These are phyloP conservation scores for Diatrype stigma DNA, from an alignment of 2,329 filamentous ascomycete genomes.

Conservation along the genomic window DNA sequence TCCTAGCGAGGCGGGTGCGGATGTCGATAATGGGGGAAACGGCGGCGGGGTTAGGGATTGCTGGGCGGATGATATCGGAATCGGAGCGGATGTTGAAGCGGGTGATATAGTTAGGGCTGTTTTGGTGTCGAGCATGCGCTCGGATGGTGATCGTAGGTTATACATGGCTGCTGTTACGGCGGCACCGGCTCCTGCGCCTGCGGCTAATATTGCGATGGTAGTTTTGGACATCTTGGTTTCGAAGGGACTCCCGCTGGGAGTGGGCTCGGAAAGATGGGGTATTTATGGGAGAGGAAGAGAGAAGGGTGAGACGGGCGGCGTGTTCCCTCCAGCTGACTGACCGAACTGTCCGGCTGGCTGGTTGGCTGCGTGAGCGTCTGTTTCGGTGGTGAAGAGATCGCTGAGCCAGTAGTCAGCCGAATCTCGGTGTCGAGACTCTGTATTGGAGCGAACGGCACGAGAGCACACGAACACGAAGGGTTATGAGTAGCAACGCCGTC, in stretches of 20 bases:
- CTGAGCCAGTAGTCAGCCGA: not conserved
- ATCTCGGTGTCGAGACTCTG: not conserved
- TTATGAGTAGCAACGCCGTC: not conserved
- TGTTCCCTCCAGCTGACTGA: no score
- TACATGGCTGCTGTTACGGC: conserved; percentile 68
- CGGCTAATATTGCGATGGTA: conserved; percentile 68
- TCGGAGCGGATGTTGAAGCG: conserved; percentile 28
- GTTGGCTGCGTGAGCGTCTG: no score
- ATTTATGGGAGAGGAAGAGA: conserved; percentile 16
- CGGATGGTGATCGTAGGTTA: conserved; percentile 44
- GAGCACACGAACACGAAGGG: not conserved
- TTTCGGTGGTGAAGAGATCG: no score
- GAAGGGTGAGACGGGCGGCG: not conserved
- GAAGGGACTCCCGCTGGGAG: not conserved
- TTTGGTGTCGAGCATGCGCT: conserved; percentile 37
- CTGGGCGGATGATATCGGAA: conserved; percentile 54
- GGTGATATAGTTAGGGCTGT: conserved; percentile 30
- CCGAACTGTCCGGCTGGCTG: no score
- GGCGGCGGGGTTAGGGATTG: conserved; percentile 43
- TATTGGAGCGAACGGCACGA: not conserved
- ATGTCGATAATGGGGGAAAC: conserved; percentile 27
- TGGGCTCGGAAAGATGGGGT: conserved; percentile 7
- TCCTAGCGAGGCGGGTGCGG: conserved; percentile 28
- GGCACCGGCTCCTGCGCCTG: conserved; percentile 72
- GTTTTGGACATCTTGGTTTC: conserved; percentile 67